Conservation (phyloP, 225 moss, liverwort and hornwort species). For the Bryum argenteum region DNA sequence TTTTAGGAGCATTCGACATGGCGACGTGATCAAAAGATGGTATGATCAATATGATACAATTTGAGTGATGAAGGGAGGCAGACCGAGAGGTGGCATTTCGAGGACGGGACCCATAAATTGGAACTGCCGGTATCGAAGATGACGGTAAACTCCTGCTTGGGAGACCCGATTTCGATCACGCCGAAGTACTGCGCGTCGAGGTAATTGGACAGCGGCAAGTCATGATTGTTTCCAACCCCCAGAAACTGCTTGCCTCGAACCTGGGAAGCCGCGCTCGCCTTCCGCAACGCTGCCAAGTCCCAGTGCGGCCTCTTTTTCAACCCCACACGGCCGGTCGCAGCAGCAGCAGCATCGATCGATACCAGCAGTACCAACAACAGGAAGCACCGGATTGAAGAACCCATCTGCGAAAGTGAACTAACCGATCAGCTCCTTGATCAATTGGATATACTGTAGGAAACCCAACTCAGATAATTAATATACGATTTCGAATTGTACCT, state of each 20-base stretch:
- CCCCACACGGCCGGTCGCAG: constrained; percentile 22
- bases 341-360: constrained; percentile 16
- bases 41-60: too few relatives aligned
- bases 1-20: background rate
- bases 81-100: constrained; percentile 75
- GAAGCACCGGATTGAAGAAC: background rate
- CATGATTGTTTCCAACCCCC: constrained; percentile 25
- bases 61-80: background rate
- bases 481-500: too few relatives aligned
- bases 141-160: constrained; percentile 73
- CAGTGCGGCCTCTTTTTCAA: constrained; percentile 28
- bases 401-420: constrained; percentile 28
- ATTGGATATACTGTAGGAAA: too few relatives aligned
- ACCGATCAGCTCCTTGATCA: background rate
- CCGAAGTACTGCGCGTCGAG: constrained; percentile 91
- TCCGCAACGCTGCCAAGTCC: constrained; percentile 25
- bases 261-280: constrained; percentile 32
- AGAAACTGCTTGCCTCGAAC: constrained; percentile 8
- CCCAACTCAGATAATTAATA: too few relatives aligned
- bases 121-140: constrained; percentile 91
- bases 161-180: constrained; percentile 76
- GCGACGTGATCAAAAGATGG: background rate
- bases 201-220: constrained; percentile 72
- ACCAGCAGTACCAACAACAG: constrained; percentile 3
- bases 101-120: constrained; percentile 87